A percentile compares a stretch with the other conserved stretches of the same genome.
Conservation (phyloP, 495 filamentous ascomycete species). For the Hypomontagnella monticulosa region DNA sequence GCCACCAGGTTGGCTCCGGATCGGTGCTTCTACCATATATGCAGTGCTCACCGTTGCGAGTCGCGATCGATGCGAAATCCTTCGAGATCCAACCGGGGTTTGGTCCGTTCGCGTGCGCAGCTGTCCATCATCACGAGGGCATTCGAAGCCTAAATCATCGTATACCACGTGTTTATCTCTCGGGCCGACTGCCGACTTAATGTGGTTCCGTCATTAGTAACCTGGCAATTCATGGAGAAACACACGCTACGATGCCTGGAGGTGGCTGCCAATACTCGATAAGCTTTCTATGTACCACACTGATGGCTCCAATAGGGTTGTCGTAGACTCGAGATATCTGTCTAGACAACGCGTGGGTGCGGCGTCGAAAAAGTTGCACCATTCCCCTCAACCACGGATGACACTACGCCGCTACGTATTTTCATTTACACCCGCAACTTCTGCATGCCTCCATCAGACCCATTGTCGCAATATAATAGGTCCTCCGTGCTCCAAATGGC, state of each 20-base stretch:
- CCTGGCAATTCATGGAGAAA: neutral
- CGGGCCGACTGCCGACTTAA: neutral
- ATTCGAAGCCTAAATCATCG: neutral
- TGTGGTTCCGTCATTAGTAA: neutral
- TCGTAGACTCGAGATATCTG: too few relatives aligned
- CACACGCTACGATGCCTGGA: neutral
- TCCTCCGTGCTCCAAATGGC: neutral
- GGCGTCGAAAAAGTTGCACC: neutral
- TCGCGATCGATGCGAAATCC: neutral
- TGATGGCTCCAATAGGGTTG: neutral
- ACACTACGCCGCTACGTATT: too few relatives aligned
- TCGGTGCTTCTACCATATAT: neutral
- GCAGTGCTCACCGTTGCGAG: neutral
- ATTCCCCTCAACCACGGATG: too few relatives aligned
- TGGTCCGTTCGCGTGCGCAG: neutral
- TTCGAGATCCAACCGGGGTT: neutral
- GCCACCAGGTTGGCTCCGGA: neutral
- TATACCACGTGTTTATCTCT: slow-evolving; percentile 13
- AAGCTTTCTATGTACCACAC: neutral
- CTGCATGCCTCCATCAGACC: too few relatives aligned
- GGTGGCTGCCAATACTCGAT: neutral
- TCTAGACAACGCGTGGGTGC: too few relatives aligned
- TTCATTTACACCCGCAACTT: too few relatives aligned
- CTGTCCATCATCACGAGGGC: slow-evolving; percentile 14
- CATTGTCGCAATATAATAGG: slow-evolving; percentile 11